Base-by-base conservation (phyloP, 306 rosid species). In the Medicago lupulina region DNA sequence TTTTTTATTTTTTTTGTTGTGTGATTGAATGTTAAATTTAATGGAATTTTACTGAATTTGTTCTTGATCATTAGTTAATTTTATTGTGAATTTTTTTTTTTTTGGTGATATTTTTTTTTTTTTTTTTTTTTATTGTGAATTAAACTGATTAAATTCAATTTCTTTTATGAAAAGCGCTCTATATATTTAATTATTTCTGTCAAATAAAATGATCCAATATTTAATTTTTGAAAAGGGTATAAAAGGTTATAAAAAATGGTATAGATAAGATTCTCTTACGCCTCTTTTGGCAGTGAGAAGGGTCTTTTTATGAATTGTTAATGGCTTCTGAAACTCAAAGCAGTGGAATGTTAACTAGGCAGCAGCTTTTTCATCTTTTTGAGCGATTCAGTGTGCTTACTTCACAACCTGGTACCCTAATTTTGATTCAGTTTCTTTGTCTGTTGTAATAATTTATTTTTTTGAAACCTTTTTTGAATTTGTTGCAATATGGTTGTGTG, bases 341-440 rank as follows among this genome's bases (percentile, higher is more conserved):
- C 76, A 25, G 36, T 9, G 79, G 70, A 46, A 79, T 89, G 93
- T 67, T 87, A 46, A n/a, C 93, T 0, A 87, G 88, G 49, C 87
- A 86, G 34, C 89, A 91, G 71, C 82, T 91, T 79, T 73, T 86
- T 1, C 89, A 91, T 84, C 93, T 93, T 54, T 93, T 89, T 74
- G 79, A 77, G 79, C 96, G 93, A 39, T 93, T 91, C 70, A 7
- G 66, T 54, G 68, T 31, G 54, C 92, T 91, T 82, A 85, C 88
- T 4, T 87, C 93, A 54, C 93, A 85, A 51, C 79, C 93, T n/a
- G 96, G 98, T 88, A 72, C 61, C n/a, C 46, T 16, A 8, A 36
- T 39, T 43, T 21, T 3, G 16, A n/a, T 39, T 68, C 10, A 3
- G 14, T 6, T 74, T 16, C 14, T 64, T 8, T 8, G 76, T 61